Base-by-base conservation (phyloP, 305 asterid genomes). In the Solanum hybrid region DNA sequence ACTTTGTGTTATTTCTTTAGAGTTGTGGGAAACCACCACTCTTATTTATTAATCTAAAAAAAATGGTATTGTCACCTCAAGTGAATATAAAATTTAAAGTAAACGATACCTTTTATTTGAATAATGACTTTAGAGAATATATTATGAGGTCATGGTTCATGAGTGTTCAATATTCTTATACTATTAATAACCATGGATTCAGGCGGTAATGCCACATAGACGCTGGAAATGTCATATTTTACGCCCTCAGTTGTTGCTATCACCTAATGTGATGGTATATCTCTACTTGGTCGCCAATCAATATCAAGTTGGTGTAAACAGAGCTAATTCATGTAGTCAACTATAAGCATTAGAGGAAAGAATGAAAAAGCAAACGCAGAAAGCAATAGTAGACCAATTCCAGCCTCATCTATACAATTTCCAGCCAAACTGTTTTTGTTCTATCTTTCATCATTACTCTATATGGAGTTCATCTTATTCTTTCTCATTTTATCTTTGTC, bases 381-480 rank as follows among this genome's bases (percentile, higher is more conserved):
- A 14, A 86, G 86, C 27, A 51, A 86, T 71, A 40, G 15, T 51
- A 76, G 45, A 86, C 73, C 73, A 73, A 26, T 84, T 90, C 93
- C 90, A 89, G 85, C 89, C 36, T 82, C 37, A 38, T 85, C 51
- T 45, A 35, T 86, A 22, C 89, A 87, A 26, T 71, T 86, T 42
- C 78, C 88, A 82, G 19, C 75, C 91, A 10, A 31, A 69, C 90
- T 64, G n/a, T 92, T 89, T 88, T 80, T 81, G 35, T 88, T 89
- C 86, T 78, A 89, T 89, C 81, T n/a, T 72, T 88, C 88, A 14
- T 72, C 78, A 77, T n/a, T 88, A 27, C 42, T n/a, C 77, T 45
- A 86, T 80, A 95, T 94, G 97, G 97, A 86, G 86, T 91, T 92
- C 87, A 69, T 93, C 6, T 71, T 92, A 84, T 84, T 91, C 86